phyloP scores from a whole-genome alignment of 1,284 basidiomycete species.

The Fomitopsis palustris region DNA sequence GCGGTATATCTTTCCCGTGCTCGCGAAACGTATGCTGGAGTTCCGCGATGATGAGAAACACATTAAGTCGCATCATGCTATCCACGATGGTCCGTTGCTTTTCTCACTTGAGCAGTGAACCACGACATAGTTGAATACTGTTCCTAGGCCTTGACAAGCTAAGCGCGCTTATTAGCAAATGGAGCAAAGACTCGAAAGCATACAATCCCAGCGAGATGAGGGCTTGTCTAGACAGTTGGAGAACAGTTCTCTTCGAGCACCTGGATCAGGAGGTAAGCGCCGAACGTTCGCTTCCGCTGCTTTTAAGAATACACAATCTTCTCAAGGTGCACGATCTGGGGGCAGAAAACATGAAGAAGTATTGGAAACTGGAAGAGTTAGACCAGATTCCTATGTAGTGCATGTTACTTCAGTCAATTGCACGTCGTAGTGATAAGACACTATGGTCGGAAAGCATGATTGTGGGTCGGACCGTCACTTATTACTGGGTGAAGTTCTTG shows the following conservation, averaged over 20 bases:
- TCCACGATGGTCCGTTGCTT: slow-evolving; percentile 54
- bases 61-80: slow-evolving; percentile 58
- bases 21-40: slow-evolving; percentile 59
- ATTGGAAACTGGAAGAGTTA: slow-evolving; percentile 62
- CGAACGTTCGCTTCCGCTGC: neutral
- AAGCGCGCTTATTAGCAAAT: slow-evolving; percentile 42
- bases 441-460: too few relatives aligned
- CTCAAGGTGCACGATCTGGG: slow-evolving; percentile 50
- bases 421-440: too few relatives aligned
- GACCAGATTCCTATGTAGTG: slow-evolving; percentile 42
- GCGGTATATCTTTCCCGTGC: slow-evolving; percentile 58
- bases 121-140: neutral
- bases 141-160: slow-evolving; percentile 54
- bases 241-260: slow-evolving; percentile 63
- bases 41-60: slow-evolving; percentile 55
- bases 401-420: neutral
- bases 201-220: slow-evolving; percentile 59
- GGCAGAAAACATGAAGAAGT: slow-evolving; percentile 60
- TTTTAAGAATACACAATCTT: neutral
- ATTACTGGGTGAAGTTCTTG: too few relatives aligned
- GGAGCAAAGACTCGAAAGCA: slow-evolving; percentile 41
- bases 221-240: slow-evolving; percentile 57
- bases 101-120: neutral
- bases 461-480: too few relatives aligned
- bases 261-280: slow-evolving; percentile 59